Conservation (phyloP, 306 rosid species). For the Phaseolus lunatus region DNA sequence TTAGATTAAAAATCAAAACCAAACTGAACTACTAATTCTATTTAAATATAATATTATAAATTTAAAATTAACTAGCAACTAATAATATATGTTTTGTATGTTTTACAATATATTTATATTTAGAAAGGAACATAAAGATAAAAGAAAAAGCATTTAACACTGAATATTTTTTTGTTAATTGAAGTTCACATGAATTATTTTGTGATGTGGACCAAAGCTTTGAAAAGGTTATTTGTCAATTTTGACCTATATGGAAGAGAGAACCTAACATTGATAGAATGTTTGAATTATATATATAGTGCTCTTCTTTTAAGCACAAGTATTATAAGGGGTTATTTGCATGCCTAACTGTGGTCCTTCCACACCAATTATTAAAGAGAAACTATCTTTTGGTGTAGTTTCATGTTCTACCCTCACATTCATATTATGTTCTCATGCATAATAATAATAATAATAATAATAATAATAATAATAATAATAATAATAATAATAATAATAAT, state of each 20-base stretch:
- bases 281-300: conserved; percentile 7
- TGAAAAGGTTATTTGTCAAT: conserved; percentile 44
- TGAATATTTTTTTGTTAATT: no score
- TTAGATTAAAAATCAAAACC: no score
- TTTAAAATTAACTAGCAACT: no score
- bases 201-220: conserved; percentile 42
- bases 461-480: no score
- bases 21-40: no score
- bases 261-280: conserved; percentile 39
- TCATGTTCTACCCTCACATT: conserved; percentile 2
- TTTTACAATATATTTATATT: no score
- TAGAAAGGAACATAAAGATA: no score
- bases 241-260: conserved; percentile 32
- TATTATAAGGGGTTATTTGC: not conserved
- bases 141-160: no score
- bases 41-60: no score
- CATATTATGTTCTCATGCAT: not conserved
- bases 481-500: no score
- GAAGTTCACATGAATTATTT: conserved; percentile 38
- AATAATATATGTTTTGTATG: no score
- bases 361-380: conserved; percentile 25
- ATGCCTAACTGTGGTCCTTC: conserved; percentile 46
- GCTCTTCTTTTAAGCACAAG: conserved; percentile 39
- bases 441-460: no score
- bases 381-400: conserved; percentile 14